phyloP scores from a whole-genome alignment of 2,329 filamentous ascomycete genomes.

The Penicillium carneum region DNA sequence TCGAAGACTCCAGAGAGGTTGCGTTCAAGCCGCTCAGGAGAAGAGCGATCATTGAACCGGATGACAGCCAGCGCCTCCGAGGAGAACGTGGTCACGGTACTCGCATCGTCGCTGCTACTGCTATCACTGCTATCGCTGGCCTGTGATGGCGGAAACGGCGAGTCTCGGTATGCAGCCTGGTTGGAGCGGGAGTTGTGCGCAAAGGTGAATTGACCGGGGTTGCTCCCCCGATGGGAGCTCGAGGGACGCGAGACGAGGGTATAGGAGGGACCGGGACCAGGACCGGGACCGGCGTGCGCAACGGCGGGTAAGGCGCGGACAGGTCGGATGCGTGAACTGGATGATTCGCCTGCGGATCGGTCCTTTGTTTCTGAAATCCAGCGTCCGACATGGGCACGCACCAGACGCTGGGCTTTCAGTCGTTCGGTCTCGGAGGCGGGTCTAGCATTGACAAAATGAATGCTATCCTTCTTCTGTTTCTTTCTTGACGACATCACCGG shows the following conservation, averaged over 20 bases:
- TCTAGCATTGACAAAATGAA: slow-evolving; percentile 47
- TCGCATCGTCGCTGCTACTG: slow-evolving; percentile 23
- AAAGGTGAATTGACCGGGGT: background rate
- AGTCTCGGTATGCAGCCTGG: slow-evolving; percentile 7
- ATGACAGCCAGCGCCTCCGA: slow-evolving; percentile 5
- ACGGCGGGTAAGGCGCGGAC: slow-evolving; percentile 1
- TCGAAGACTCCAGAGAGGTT: slow-evolving; percentile 36
- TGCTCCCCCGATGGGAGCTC: background rate
- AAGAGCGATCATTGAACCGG: slow-evolving; percentile 17
- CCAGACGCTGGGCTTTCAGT: slow-evolving; percentile 38
- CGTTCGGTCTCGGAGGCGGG: slow-evolving; percentile 42
- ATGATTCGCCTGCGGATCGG: slow-evolving; percentile 26
- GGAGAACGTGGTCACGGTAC: background rate
- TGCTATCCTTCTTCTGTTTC: slow-evolving; percentile 36
- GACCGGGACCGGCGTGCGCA: background rate
- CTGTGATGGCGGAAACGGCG: slow-evolving; percentile 21
- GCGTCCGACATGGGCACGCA: slow-evolving; percentile 47
- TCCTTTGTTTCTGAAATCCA: slow-evolving; percentile 49
- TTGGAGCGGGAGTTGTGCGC: background rate
- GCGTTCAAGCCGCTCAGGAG: slow-evolving; percentile 34
- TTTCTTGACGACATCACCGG: slow-evolving; percentile 33
- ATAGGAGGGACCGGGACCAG: slow-evolving; percentile 11
- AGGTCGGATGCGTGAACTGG: slow-evolving; percentile 5
- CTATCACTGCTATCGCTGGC: slow-evolving; percentile 32
- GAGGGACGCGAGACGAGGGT: slow-evolving; percentile 18